Base-by-base conservation (phyloP, 306 rosid genomes). In the Benincasa hispida region DNA sequence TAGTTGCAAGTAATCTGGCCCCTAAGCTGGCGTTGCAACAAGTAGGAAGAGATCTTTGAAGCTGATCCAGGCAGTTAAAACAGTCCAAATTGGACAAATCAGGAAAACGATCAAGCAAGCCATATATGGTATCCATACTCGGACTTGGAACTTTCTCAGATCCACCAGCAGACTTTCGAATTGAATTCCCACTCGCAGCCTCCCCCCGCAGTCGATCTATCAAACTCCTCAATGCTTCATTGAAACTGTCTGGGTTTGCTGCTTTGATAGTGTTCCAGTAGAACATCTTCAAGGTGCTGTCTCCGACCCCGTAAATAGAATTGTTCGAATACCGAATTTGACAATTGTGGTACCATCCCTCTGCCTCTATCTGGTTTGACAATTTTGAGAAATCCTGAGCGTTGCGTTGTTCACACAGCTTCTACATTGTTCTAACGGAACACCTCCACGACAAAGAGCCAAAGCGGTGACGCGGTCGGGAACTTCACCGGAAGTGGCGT, bases 301-400 rank as follows among this genome's bases (percentile, higher is more conserved):
- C 55, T 50, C 13, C 28, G 41, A 39, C 8, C 5, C 79, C 83
- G 8, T 50, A 22, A 53, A 62, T 1, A 77, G 55, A 17, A 21
- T 18, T 57, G 62, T 79, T 54, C 1, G 83, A 55, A 48, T 80
- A 80, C n/a, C 81, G 82, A 35, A 83, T 12, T 50, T 34, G 63
- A 27, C 86, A 80, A 22, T 56, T 2, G 0, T 15, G 19, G 45
- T 35, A 77, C 79, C 79, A 77, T 15, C 72, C 75, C 3, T 77
- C 54, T 21, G 81, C 81, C 67, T 77, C 86, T 73, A 27, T 80
- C 55, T 76, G 32, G 12, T 61, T 14, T 11, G 79, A 69, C 86
- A 83, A 14, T 0, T 2, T 25, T 27, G 2, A 18, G 21, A 0
- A 63, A 63, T 63, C 72, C 37, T 34, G 0, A 9, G 24, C 9